These are phyloP conservation scores for Curvularia sp. DNA, from an alignment of 2,329 filamentous ascomycete species.

Conservation along the genomic window DNA sequence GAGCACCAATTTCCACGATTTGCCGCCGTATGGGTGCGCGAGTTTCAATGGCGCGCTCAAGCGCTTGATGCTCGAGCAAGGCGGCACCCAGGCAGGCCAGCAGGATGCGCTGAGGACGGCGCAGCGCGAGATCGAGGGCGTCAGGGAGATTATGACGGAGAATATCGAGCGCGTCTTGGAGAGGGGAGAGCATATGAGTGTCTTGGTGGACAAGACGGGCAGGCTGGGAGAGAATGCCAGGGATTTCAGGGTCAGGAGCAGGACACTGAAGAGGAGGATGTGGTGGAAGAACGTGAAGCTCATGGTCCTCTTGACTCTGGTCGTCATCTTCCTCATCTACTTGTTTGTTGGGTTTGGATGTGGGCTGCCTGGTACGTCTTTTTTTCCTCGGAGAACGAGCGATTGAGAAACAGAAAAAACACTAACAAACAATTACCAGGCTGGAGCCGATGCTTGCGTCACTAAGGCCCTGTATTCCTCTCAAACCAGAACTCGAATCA, in stretches of 20 bases:
- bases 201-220: slow-evolving; percentile 97
- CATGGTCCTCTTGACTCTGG: slow-evolving; percentile 79
- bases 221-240: slow-evolving; percentile 83
- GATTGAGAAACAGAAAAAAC: background rate
- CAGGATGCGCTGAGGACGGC: slow-evolving; percentile 85
- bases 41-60: slow-evolving; percentile 84
- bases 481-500: background rate
- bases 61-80: slow-evolving; percentile 81
- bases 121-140: slow-evolving; percentile 89
- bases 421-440: slow-evolving; percentile 42
- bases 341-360: slow-evolving; percentile 76
- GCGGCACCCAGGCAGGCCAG: slow-evolving; percentile 72
- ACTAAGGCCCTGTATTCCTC: slow-evolving; percentile 18
- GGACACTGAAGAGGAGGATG: slow-evolving; percentile 89
- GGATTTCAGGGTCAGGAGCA: slow-evolving; percentile 87
- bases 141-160: slow-evolving; percentile 91
- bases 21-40: slow-evolving; percentile 90
- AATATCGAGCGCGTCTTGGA: slow-evolving; percentile 92
- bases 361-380: slow-evolving; percentile 64
- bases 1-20: slow-evolving; percentile 73
- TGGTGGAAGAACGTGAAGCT: slow-evolving; percentile 99
- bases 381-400: background rate
- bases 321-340: slow-evolving; percentile 75
- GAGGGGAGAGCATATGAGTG: slow-evolving; percentile 86
- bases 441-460: slow-evolving; percentile 49